Evolutionary conservation across 148 eudicot genomes (phyloP), one percentile per base, ranked within the genome.

Genomic region (Rhododendron ferrugineum): DNA sequence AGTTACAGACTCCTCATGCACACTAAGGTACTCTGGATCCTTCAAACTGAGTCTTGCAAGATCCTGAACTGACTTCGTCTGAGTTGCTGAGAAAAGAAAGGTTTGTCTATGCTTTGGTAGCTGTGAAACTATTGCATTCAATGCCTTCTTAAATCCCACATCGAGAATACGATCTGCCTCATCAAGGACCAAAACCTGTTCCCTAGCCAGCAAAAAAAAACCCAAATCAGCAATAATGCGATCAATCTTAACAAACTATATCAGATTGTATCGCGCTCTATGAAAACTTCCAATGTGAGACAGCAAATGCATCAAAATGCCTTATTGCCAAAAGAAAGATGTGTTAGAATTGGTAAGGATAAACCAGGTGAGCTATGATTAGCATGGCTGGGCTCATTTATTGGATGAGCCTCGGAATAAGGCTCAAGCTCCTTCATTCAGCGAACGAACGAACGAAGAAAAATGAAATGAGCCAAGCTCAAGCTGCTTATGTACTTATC

Each of bases 141-240:
- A 37, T 36, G 87, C 95, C 75, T 84, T 93, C 86, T 94, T 96
- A 83, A 96, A 96, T 44, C 96, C 96, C n/a, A 82, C 88, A 89
- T 96, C 99, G 83, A 96, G 99, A 84, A 96, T 94, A 68, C 99
- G 94, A 88, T 96, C 99, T 87, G 98, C 99, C 92, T 96, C 98
- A 72, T 96, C 99, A 83, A 96, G 98, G 76, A 96, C 98, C 85
- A 96, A 86, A 36, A 95, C 90, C 99, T 96, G 98, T 90, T 86
- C 68, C 88, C 89, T 83, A 88, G 79, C 90, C 86, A 88, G 86
- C 79, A 86, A 87, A 88, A 85, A 58, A 70, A 32, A 86, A 28
- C 81, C 89, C 91, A 83, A 85, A 89, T 85, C 87, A 88, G 88
- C 75, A 30, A 70, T 70, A 30, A 28, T 70, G 75, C 9, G 1